Evolutionary conservation across 495 filamentous ascomycete genomes (phyloP), one percentile per base, ranked within the genome.

Genomic region (Aspergillus saccharolyticus): DNA sequence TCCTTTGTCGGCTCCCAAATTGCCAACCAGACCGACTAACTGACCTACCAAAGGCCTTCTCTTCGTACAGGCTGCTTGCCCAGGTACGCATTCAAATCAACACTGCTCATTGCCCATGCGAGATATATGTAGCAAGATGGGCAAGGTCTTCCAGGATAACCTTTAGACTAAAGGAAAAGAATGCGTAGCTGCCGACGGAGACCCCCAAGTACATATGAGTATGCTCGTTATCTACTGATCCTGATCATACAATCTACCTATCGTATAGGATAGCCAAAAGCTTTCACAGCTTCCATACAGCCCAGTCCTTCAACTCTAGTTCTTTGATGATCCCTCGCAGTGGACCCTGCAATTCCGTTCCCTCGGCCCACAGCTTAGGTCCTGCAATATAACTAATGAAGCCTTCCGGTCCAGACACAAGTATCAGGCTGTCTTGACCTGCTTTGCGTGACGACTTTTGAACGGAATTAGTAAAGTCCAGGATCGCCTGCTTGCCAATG

Each of bases 341-440:
- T 12, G 78, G 78, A 2, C 89, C 93, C 63, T 93, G 88, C 17
- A 79, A 71, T 73, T 96, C 89, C 61, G 74, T 73, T 6, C 91
- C 90, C 49, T 77, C 76, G 4, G 78, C 79, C 84, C 86, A 92
- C 2, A 78, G 66, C 71, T 95, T 96, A 4, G 82, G 78, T 5
- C 93, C 93, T 7, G 88, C 89, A 73, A 87, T 87, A 61, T 85
- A 80, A 22, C 77, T 79, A 47, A 97, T 80, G 73, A 97, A 98
- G 16, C 94, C 92, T 44, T 94, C 89, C 0, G 94, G 92, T 0
- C 94, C 94, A 2, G 90, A 92, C 4, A 97, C 76, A 49, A 96
- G 72, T 24, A 97, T 74, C 44, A 95, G 60, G 55, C 84, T 88
- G 58, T 70, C 79, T 5, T 74, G 68, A 10, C 42, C 17, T 20